Evolutionary conservation across 2,329 filamentous ascomycete genomes (phyloP), one percentile per base, ranked within the genome.

Genomic region (Apiospora pterosperma): DNA sequence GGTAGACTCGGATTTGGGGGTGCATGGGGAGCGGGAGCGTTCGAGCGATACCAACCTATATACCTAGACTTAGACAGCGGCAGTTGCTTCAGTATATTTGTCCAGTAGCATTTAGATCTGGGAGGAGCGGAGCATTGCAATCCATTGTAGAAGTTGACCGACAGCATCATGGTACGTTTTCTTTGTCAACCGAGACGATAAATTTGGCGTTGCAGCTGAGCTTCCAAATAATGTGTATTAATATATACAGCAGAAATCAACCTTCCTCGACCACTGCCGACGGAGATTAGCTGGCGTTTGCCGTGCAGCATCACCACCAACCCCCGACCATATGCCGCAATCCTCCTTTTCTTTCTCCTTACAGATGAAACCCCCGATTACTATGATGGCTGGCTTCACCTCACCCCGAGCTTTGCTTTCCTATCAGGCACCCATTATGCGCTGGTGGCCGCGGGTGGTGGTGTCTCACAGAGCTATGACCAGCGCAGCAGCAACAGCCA

Each of bases 401-500:
- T 48, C 11, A 14, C 42, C 21, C 25, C 23, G 28, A 3, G 16
- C 5, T 34, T 19, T 11, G 6, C 48, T 58, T 41, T n/a, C n/a
- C n/a, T n/a, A n/a, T n/a, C n/a, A n/a, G n/a, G n/a, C n/a, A n/a
- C n/a, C n/a, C n/a, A n/a, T n/a, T n/a, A n/a, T n/a, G n/a, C n/a
- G n/a, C n/a, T n/a, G n/a, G n/a, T n/a, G n/a, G n/a, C n/a, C n/a
- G n/a, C n/a, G n/a, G n/a, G n/a, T n/a, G n/a, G n/a, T n/a, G n/a
- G n/a, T n/a, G n/a, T n/a, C n/a, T n/a, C n/a, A 62, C 34, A 64
- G 63, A 16, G n/a, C 65, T 62, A 79, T 67, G 48, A 72, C 76
- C 5, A 76, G 41, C 25, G 72, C 76, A 63, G 72, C 72, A 38
- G 71, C 75, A 23, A 72, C 70, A 34, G 70, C 73, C n/a, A 73